Base-by-base conservation (phyloP, 495 filamentous ascomycete species). In the Hypomontagnella monticulosa region DNA sequence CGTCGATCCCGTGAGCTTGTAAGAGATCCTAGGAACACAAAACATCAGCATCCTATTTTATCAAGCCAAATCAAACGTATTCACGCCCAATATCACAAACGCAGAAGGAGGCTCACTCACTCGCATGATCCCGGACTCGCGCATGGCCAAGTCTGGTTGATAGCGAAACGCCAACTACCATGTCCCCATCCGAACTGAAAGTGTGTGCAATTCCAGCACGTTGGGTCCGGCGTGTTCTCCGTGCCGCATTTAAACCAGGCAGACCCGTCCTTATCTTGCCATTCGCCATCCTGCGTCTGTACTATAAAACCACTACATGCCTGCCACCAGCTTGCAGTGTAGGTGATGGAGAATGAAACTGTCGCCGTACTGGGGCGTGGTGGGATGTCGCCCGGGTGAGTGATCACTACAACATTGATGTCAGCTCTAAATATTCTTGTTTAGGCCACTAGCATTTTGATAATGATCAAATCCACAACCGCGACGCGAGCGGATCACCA, bases 171-270 rank as follows among this genome's bases (percentile, higher is more conserved):
- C 59, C 59, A 62, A 6, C 50, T 47, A 19, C 33, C 59, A 12
- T 62, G 59, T 6, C 59, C 59, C 59, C 59, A 62, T 4, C 43
- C 59, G 27, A 50, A 63, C n/a, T 63, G 60, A 18, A 49, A 63
- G 9, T 56, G 59, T 15, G 59, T 62, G 34, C 59, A 62, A 15
- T 62, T 47, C 50, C 18, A 48, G 36, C 51, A 63, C 0, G 43
- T 40, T 11, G 59, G 59, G 20, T 62, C 59, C 15, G 51, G 60
- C 5, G 50, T 30, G 27, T 10, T 36, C n/a, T 50, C 36, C 12
- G 51, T 37, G n/a, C 52, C 60, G 27, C 60, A 50, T 30, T 51
- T 57, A 23, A 57, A 63, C 60, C 60, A 63, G 19, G 4, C 11
- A 19, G 30, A 37, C 27, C 60, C 60, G 9, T 57, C 52, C 4